Percentiles rank a stretch among this genome's conserved stretches.
These are phyloP conservation scores for Meira nashicola DNA, from an alignment of 1,284 basidiomycete species.

Conservation along the genomic window DNA sequence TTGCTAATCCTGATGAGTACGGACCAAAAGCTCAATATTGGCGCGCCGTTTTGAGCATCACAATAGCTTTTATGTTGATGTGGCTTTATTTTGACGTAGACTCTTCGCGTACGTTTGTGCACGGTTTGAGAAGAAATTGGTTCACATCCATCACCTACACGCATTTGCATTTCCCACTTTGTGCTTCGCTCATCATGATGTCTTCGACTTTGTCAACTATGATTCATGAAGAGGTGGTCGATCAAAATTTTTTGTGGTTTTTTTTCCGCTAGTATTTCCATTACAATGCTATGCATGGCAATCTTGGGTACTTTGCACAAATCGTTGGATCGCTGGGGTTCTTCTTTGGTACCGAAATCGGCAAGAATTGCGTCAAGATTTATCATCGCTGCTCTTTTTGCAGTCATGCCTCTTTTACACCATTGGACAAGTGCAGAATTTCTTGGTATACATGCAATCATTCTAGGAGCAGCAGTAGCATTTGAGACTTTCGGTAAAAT, in stretches of 20 bases:
- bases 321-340: slow-evolving; percentile 33
- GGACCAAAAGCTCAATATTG: slow-evolving; percentile 32
- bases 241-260: slow-evolving; percentile 38
- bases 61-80: slow-evolving; percentile 41
- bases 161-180: slow-evolving; percentile 48
- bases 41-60: slow-evolving; percentile 35
- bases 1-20: slow-evolving; percentile 20
- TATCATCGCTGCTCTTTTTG: slow-evolving; percentile 26
- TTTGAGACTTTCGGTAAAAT: slow-evolving; percentile 49
- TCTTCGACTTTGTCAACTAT: slow-evolving; percentile 27
- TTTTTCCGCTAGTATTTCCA: slow-evolving; percentile 32
- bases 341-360: slow-evolving; percentile 32
- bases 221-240: slow-evolving; percentile 20
- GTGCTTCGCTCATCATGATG: slow-evolving; percentile 43
- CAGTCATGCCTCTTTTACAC: slow-evolving; percentile 27
- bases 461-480: slow-evolving; percentile 31
- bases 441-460: slow-evolving; percentile 25
- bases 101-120: slow-evolving; percentile 43
- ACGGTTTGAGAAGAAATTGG: slow-evolving; percentile 47
- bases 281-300: slow-evolving; percentile 32
- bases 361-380: slow-evolving; percentile 34
- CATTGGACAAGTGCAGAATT: slow-evolving; percentile 31
- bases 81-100: slow-evolving; percentile 46
- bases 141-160: slow-evolving; percentile 43
- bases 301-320: slow-evolving; percentile 43